Conservation (phyloP, 805 yeast genomes). For the Cyberlindnera xishuangbannaensis region DNA sequence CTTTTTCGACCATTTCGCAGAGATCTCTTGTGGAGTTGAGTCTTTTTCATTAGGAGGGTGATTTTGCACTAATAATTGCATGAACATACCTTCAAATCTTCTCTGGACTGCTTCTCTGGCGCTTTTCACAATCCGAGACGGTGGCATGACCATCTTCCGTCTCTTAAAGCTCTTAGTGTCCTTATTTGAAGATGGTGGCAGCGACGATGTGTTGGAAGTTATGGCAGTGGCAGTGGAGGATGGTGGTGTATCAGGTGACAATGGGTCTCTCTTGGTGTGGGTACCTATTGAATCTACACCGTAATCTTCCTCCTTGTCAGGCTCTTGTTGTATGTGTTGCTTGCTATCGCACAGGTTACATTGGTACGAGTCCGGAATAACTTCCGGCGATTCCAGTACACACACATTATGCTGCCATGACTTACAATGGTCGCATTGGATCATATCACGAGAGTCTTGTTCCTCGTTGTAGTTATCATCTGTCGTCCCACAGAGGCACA, state of each 20-base stretch:
- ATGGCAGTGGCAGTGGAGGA: too few species aligned
- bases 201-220: too few species aligned
- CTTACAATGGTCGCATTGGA: constrained; percentile 58
- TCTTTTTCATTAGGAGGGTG: constrained; percentile 29
- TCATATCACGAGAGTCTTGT: constrained; percentile 48
- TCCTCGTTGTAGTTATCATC: constrained; percentile 54
- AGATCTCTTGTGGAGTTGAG: constrained; percentile 28
- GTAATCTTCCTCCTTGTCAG: too few species aligned
- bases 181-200: background rate
- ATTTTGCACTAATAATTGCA: constrained; percentile 32
- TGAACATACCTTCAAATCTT: constrained; percentile 47
- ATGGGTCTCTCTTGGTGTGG: too few species aligned
- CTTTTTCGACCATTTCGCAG: constrained; percentile 41
- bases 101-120: constrained; percentile 35
- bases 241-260: too few species aligned
- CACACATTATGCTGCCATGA: constrained; percentile 73
- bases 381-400: constrained; percentile 39
- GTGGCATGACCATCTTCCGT: background rate
- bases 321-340: constrained; percentile 4
- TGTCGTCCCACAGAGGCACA: constrained; percentile 58
- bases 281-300: too few species aligned
- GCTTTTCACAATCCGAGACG: constrained; percentile 14
- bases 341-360: constrained; percentile 54
- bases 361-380: constrained; percentile 41
- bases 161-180: too few species aligned